Evolutionary conservation across 805 yeast genomes (phyloP).

Genomic region (Yarrowia porcina): DNA sequence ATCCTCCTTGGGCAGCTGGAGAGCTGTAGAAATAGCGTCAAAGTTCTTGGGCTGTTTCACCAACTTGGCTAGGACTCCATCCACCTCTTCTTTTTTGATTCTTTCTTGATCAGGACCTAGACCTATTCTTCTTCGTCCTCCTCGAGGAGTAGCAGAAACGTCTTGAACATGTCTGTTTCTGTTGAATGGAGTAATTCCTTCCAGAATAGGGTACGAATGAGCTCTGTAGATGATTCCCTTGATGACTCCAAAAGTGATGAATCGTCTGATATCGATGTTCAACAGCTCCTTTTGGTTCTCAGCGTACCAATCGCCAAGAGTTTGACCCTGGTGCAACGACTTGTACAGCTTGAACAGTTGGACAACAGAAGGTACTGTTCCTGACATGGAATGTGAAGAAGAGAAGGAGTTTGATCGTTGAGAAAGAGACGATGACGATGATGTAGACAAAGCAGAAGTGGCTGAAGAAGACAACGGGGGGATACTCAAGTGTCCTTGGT

Average conservation of each 20-base stretch:
- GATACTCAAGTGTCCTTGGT: background rate
- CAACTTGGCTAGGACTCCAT: constrained; percentile 28
- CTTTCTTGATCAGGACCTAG: constrained; percentile 8
- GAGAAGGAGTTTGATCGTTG: constrained; percentile 6
- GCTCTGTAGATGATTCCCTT: constrained; percentile 80
- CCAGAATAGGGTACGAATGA: constrained; percentile 65
- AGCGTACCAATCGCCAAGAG: constrained; percentile 76
- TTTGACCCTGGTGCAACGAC: constrained; percentile 71
- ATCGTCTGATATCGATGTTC: constrained; percentile 76
- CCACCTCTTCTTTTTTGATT: constrained; percentile 28
- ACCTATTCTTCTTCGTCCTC: constrained; percentile 4
- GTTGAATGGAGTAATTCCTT: constrained; percentile 25
- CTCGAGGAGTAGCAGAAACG: background rate
- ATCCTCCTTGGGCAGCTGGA: constrained; percentile 54
- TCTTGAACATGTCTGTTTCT: constrained; percentile 16
- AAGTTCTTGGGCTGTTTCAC: constrained; percentile 34
- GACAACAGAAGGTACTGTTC: constrained; percentile 50
- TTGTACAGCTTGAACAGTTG: constrained; percentile 69
- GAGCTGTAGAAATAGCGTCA: constrained; percentile 59
- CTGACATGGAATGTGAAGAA: constrained; percentile 23
- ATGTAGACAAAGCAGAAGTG: constrained; percentile 28
- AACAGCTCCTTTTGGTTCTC: constrained; percentile 56
- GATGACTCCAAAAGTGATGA: constrained; percentile 80
- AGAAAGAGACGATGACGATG: constrained; percentile 32
- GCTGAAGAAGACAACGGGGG: background rate